A percentile compares a stretch with the other conserved stretches of the same genome.
Evolutionary conservation across 2,329 filamentous ascomycete species (phyloP).

Genomic region (Penicillium fuscoglaucum): DNA sequence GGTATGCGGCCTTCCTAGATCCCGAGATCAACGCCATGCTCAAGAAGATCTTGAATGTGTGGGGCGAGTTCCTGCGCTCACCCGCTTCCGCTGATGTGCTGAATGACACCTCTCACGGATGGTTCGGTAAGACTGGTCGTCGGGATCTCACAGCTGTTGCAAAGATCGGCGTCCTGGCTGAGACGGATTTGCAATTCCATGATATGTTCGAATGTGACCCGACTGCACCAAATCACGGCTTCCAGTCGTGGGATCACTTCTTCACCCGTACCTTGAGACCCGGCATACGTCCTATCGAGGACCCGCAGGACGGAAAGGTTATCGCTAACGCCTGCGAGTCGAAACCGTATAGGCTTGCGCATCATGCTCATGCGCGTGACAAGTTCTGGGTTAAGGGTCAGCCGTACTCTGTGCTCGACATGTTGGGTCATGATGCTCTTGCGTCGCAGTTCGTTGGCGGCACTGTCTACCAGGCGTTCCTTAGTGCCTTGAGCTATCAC

Average conservation of each 20-base stretch:
- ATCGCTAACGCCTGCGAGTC: slow-evolving; percentile 68
- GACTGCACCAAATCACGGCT: slow-evolving; percentile 47
- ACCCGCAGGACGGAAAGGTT: slow-evolving; percentile 51
- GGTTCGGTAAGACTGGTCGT: slow-evolving; percentile 56
- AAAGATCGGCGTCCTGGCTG: slow-evolving; percentile 23
- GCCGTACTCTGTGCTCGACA: slow-evolving; percentile 65
- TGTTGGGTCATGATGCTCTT: slow-evolving; percentile 59
- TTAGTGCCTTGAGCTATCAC: slow-evolving; percentile 68
- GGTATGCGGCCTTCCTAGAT: slow-evolving; percentile 56
- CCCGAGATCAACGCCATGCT: slow-evolving; percentile 54
- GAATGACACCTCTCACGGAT: slow-evolving; percentile 49
- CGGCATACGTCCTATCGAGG: slow-evolving; percentile 58
- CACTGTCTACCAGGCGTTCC: slow-evolving; percentile 70
- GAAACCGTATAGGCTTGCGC: slow-evolving; percentile 55
- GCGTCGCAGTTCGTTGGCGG: slow-evolving; percentile 59
- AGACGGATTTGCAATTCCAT: slow-evolving; percentile 28
- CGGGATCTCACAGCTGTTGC: slow-evolving; percentile 43
- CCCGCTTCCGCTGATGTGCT: slow-evolving; percentile 56
- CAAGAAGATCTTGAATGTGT: slow-evolving; percentile 54
- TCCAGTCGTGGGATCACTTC: slow-evolving; percentile 69
- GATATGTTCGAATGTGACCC: slow-evolving; percentile 35
- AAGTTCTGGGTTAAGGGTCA: slow-evolving; percentile 69
- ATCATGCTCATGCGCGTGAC: slow-evolving; percentile 57
- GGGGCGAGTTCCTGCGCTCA: slow-evolving; percentile 55
- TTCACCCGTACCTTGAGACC: slow-evolving; percentile 62